Evolutionary conservation across 805 yeast species (phyloP), one percentile per base, ranked within the genome.

Genomic region (Zygoascus flipseniorum): DNA sequence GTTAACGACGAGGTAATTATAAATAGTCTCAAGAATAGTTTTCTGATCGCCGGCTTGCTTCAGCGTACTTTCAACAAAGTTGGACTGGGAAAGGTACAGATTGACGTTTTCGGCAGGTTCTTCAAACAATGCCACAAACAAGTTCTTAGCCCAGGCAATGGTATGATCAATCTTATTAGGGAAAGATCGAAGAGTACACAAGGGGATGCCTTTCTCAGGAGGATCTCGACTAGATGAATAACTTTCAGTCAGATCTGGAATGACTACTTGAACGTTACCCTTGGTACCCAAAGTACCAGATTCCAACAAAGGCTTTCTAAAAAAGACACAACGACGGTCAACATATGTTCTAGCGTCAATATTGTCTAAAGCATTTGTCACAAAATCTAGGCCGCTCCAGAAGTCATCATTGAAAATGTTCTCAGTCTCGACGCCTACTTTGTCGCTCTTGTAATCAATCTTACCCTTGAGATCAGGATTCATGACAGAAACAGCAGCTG

Each of bases 91-190:
- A 66, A 93, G 74, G 71, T 89, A 93, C 66, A 88, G 71, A 69
- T 93, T 93, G 52, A 90, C 98, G 63, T 89, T 89, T 69, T 88
- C 96, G 18, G 96, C 90, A n/a, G 89, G 78, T 56, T 92, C 97
- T 39, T 82, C 76, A 69, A 93, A 93, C 65, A 82, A 89, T 19
- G 93, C 96, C 75, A 86, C 93, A 78, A 93, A 93, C 66, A 89
- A 76, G 18, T 89, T 83, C 73, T 95, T 95, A 14, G 98, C 96
- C 99, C 99, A 93, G 5, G 99, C 98, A 72, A 93, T 93, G 1
- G 99, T 93, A 67, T 93, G 99, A 68, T 93, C 99, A 63, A 93
- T 93, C 72, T 92, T 92, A 71, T 89, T 87, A 54, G 99, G 99
- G 84, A 93, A 93, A 2, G 96, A 87, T 72, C 98, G 83, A 67